These are phyloP conservation scores for Globisporangium polare DNA, from an alignment of 352 stramenopile species.

Conservation along the genomic window DNA sequence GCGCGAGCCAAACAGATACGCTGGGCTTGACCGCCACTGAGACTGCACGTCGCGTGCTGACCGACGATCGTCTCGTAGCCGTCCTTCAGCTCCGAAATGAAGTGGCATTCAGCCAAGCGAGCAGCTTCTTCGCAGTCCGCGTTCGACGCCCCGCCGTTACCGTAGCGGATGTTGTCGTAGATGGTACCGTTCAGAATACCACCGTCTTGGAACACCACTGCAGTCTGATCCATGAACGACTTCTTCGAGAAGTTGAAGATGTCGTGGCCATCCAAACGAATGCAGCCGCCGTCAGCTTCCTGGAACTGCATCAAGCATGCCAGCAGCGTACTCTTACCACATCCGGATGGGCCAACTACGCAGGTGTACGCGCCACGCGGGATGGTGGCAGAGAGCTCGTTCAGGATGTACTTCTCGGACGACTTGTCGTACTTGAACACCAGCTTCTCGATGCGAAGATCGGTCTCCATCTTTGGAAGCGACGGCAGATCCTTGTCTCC, in stretches of 20 bases:
- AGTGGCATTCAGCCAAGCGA: slow-evolving; percentile 77
- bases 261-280: slow-evolving; percentile 75
- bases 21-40: slow-evolving; percentile 85
- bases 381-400: slow-evolving; percentile 64
- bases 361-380: slow-evolving; percentile 82
- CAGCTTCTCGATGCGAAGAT: slow-evolving; percentile 76
- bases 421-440: slow-evolving; percentile 87
- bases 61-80: slow-evolving; percentile 81
- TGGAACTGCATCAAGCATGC: slow-evolving; percentile 89
- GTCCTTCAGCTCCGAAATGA: slow-evolving; percentile 79
- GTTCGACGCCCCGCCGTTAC: slow-evolving; percentile 64
- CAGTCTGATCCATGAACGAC: slow-evolving; percentile 86
- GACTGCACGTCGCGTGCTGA: slow-evolving; percentile 82
- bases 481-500: slow-evolving; percentile 64
- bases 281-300: slow-evolving; percentile 74
- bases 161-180: slow-evolving; percentile 87
- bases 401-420: slow-evolving; percentile 79
- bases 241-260: slow-evolving; percentile 87
- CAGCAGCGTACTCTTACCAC: slow-evolving; percentile 85
- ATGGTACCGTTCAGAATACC: slow-evolving; percentile 87
- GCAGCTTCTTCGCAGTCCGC: slow-evolving; percentile 80
- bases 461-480: slow-evolving; percentile 79
- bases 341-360: slow-evolving; percentile 80
- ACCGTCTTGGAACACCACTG: slow-evolving; percentile 85
- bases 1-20: slow-evolving; percentile 82